phyloP scores from a whole-genome alignment of 164 flowering plant genomes.

The Piper betle region DNA sequence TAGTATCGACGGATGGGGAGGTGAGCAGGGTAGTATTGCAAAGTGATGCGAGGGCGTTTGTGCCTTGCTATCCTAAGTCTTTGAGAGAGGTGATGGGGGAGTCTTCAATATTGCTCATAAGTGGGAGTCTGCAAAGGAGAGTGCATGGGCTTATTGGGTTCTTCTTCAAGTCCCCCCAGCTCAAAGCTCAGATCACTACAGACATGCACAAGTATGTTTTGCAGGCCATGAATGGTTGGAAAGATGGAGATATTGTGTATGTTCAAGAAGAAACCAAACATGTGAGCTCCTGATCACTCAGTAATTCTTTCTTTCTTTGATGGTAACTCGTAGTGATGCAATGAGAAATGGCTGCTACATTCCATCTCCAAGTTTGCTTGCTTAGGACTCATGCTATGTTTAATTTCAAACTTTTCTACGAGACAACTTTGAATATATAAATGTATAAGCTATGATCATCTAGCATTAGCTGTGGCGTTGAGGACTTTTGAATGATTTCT shows the following conservation, averaged over 20 bases:
- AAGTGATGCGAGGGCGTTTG: slow-evolving; percentile 61
- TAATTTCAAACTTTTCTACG: too few species aligned
- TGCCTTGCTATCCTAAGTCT: slow-evolving; percentile 80
- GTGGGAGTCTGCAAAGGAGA: slow-evolving; percentile 70
- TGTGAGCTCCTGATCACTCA: slow-evolving; percentile 26
- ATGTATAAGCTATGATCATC: too few species aligned
- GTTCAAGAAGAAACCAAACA: slow-evolving; percentile 74
- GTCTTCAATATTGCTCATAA: slow-evolving; percentile 67
- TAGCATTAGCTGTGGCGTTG: too few species aligned
- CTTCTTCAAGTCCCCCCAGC: slow-evolving; percentile 66
- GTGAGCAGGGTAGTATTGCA: slow-evolving; percentile 61
- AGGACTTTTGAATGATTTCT: too few species aligned
- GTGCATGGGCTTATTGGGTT: slow-evolving; percentile 78
- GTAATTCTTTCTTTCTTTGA: neutral
- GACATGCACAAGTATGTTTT: slow-evolving; percentile 56
- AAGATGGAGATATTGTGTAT: slow-evolving; percentile 39
- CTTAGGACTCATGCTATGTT: too few species aligned
- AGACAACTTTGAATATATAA: too few species aligned
- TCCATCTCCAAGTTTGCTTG: too few species aligned
- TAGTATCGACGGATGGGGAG: slow-evolving; percentile 86
- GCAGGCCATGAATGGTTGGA: slow-evolving; percentile 57
- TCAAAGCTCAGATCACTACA: slow-evolving; percentile 66
- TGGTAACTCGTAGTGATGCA: too few species aligned
- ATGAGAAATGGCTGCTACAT: too few species aligned
- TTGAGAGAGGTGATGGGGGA: slow-evolving; percentile 82